Evolutionary conservation across 2,329 filamentous ascomycete genomes (phyloP).

Genomic region (Sclerotinia borealis): DNA sequence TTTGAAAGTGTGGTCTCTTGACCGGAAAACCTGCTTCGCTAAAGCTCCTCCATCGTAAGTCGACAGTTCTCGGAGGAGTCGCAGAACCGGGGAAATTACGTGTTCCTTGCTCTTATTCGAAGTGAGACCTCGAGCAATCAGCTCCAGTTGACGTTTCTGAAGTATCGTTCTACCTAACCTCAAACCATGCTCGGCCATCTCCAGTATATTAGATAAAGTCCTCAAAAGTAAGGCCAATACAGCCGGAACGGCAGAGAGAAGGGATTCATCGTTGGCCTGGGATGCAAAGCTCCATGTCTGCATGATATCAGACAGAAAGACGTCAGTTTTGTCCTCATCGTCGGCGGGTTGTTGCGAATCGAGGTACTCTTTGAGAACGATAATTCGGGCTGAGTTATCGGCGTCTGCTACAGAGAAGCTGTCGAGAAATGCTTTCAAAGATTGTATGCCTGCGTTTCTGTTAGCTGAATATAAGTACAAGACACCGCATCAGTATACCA

Average conservation of each 20-base stretch:
- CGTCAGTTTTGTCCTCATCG: constrained; percentile 48
- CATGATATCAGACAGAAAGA: constrained; percentile 72
- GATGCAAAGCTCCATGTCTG: constrained; percentile 83
- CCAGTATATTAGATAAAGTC: constrained; percentile 65
- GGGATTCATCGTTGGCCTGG: constrained; percentile 70
- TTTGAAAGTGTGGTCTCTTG: constrained; percentile 72
- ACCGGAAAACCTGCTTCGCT: constrained; percentile 70
- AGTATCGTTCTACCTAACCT: constrained; percentile 76
- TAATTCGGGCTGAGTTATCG: constrained; percentile 42
- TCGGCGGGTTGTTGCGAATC: constrained; percentile 46
- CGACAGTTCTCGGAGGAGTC: constrained; percentile 79
- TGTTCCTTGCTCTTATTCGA: constrained; percentile 79
- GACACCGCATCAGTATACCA: constrained; percentile 37
- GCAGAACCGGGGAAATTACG: constrained; percentile 80
- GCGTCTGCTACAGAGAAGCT: constrained; percentile 49
- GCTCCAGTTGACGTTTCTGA: constrained; percentile 72
- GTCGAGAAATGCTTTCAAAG: constrained; percentile 67
- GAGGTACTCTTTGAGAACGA: constrained; percentile 65
- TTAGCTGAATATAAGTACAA: background rate
- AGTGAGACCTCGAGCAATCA: constrained; percentile 72
- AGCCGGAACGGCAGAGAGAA: constrained; percentile 75
- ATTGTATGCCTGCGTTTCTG: constrained; percentile 51
- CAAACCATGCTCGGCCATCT: constrained; percentile 69
- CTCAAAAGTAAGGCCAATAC: constrained; percentile 77
- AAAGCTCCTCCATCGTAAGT: constrained; percentile 79